Percentiles rank a stretch among this genome's conserved stretches.
phyloP scores from a whole-genome alignment of 2,329 filamentous ascomycete genomes.

The Torrubiellomyces zombiae region DNA sequence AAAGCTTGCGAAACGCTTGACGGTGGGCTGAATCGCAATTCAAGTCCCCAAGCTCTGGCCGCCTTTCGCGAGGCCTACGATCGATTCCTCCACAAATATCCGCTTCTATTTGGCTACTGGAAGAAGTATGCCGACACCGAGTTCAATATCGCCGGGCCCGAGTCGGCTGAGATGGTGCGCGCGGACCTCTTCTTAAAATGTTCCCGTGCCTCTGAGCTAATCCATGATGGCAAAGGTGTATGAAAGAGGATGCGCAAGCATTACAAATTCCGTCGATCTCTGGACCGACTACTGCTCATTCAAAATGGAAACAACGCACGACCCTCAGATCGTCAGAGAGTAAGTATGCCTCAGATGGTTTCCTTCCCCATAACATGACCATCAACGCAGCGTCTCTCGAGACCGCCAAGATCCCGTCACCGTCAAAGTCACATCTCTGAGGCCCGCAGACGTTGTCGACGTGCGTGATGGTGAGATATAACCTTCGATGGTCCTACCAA shows the following conservation, averaged over 20 bases:
- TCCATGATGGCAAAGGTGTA: constrained; percentile 49
- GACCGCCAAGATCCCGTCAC: constrained; percentile 23
- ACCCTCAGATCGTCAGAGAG: constrained; percentile 93
- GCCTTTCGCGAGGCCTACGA: constrained; percentile 81
- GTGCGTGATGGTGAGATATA: constrained; percentile 52
- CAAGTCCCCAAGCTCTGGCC: constrained; percentile 81
- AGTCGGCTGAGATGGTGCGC: constrained; percentile 87
- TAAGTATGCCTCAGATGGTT: constrained; percentile 63
- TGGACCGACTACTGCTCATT: constrained; percentile 97
- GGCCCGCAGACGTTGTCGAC: constrained; percentile 21
- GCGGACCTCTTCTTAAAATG: too few relatives aligned
- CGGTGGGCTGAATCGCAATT: constrained; percentile 89
- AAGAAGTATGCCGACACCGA: constrained; percentile 98
- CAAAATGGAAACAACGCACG: constrained; percentile 95
- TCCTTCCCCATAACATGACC: constrained; percentile 50
- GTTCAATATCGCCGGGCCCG: constrained; percentile 90
- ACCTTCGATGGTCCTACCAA: constrained; percentile 39
- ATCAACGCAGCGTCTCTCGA: constrained; percentile 25
- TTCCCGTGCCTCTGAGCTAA: constrained; percentile 1
- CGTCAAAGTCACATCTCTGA: constrained; percentile 12
- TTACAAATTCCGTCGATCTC: constrained; percentile 84
- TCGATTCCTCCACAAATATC: constrained; percentile 84
- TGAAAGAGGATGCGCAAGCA: constrained; percentile 84
- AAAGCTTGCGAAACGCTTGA: constrained; percentile 70
- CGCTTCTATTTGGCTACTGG: constrained; percentile 95